phyloP scores from a whole-genome alignment of 1,284 basidiomycete genomes.

The Moesziomyces sp. region DNA sequence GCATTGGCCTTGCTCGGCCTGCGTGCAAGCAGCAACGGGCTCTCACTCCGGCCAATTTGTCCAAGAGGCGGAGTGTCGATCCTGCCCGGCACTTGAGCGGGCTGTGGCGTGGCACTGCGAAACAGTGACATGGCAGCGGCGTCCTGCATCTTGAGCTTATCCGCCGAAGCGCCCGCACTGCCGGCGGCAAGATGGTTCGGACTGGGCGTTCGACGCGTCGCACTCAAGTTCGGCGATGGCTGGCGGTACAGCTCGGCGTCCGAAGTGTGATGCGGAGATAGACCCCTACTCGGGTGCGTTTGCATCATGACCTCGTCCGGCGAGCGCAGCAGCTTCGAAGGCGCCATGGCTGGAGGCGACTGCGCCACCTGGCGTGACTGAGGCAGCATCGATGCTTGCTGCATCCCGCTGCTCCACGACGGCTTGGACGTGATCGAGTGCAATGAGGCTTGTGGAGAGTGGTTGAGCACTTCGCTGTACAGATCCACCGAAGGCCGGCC shows the following conservation, averaged over 20 bases:
- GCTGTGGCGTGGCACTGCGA: slow-evolving; percentile 32
- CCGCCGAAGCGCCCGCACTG: slow-evolving; percentile 8
- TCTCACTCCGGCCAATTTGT: slow-evolving; percentile 7
- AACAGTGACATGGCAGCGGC: slow-evolving; percentile 44
- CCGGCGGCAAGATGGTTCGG: slow-evolving; percentile 5
- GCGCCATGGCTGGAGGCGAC: neutral
- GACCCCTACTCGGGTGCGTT: neutral
- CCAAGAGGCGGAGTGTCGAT: slow-evolving; percentile 34
- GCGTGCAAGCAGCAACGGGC: slow-evolving; percentile 8
- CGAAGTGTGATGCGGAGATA: slow-evolving; percentile 5
- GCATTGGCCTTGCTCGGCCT: slow-evolving; percentile 1
- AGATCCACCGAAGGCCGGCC: slow-evolving; percentile 27
- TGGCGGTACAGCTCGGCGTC: slow-evolving; percentile 9
- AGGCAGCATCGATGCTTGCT: neutral
- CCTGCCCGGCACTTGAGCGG: slow-evolving; percentile 30
- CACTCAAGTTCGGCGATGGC: slow-evolving; percentile 10
- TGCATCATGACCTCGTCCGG: slow-evolving; percentile 2
- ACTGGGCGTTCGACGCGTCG: slow-evolving; percentile 16
- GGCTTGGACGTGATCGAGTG: neutral
- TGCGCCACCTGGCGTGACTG: slow-evolving; percentile 7
- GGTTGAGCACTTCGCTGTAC: slow-evolving; percentile 29
- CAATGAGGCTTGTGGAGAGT: slow-evolving; percentile 13
- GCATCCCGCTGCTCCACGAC: neutral
- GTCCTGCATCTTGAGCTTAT: slow-evolving; percentile 37
- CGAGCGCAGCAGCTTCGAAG: neutral